A percentile compares a stretch with the other conserved stretches of the same genome.
Evolutionary conservation across 176 grass and related monocot genomes (phyloP).

Genomic region (Zoysia pacifica): DNA sequence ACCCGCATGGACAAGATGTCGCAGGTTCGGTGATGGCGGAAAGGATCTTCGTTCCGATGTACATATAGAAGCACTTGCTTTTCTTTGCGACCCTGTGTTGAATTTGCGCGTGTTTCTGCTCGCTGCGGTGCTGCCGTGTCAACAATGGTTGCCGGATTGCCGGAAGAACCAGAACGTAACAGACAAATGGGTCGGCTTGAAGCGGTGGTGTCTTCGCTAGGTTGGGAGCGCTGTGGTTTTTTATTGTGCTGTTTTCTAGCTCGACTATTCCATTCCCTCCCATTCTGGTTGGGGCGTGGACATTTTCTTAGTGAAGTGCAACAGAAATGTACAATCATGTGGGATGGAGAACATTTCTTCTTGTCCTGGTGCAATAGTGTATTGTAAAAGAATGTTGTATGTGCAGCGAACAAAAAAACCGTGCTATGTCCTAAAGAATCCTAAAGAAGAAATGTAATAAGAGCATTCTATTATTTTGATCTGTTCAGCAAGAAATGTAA

Average conservation of each 20-base stretch:
- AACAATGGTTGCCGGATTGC: neutral
- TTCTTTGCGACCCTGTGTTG: neutral
- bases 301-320: neutral
- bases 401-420: neutral
- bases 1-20: conserved; percentile 58
- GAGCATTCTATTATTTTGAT: too few relatives aligned
- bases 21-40: conserved; percentile 27
- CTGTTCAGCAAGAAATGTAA: too few relatives aligned
- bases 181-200: neutral
- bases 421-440: neutral
- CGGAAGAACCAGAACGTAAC: neutral
- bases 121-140: neutral
- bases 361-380: neutral
- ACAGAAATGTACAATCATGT: neutral
- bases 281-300: neutral
- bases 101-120: neutral
- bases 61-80: neutral
- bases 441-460: too few relatives aligned
- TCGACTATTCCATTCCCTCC: neutral
- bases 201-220: neutral
- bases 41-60: neutral
- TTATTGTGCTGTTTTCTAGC: neutral
- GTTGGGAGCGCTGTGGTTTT: neutral
- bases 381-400: neutral
- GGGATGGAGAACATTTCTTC: neutral